These are phyloP conservation scores for Houttuynia cordata DNA, from an alignment of 164 flowering plant species.

Conservation along the genomic window DNA sequence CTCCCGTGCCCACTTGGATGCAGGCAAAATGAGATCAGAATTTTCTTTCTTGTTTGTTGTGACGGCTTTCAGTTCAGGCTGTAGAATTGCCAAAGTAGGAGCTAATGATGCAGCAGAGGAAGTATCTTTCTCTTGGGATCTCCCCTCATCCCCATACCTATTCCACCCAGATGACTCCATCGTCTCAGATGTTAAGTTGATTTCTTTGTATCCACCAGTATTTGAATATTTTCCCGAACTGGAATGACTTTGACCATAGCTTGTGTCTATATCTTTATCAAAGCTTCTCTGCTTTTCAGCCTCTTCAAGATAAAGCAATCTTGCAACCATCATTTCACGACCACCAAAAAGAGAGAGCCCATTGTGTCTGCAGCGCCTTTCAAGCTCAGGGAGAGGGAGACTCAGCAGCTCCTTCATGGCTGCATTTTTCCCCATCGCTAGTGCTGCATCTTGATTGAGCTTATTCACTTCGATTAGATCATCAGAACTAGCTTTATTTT, in stretches of 20 bases:
- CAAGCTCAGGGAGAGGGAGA: conserved; percentile 87
- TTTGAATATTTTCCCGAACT: conserved; percentile 31
- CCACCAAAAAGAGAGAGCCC: conserved; percentile 97
- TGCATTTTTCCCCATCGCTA: conserved; percentile 96
- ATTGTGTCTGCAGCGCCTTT: conserved; percentile 94
- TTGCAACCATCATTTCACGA: conserved; percentile 90
- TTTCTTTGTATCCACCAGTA: conserved; percentile 27
- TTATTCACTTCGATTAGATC: conserved; percentile 38
- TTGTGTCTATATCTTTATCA: conserved; percentile 64
- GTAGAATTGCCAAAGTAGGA: conserved; percentile 37
- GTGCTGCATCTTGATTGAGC: conserved; percentile 64
- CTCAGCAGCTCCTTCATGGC: conserved; percentile 66
- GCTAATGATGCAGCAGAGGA: conserved; percentile 19
- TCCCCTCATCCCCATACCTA: conserved; percentile 35
- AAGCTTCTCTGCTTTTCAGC: conserved; percentile 74
- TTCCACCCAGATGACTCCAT: conserved; percentile 42
- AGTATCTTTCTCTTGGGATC: conserved; percentile 21
- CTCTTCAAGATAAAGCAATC: conserved; percentile 90
- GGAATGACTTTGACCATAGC: conserved; percentile 36
- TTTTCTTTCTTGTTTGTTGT: conserved; percentile 39
- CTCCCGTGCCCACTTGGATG: conserved; percentile 95
- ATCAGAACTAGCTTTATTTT: conserved; percentile 36
- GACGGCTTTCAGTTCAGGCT: conserved; percentile 53
- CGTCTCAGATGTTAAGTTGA: conserved; percentile 25
- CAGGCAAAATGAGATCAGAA: conserved; percentile 52